A percentile compares a stretch with the other conserved stretches of the same genome.
Evolutionary conservation across 1,284 basidiomycete species (phyloP).

Genomic region (Leccinum pseudoinsigne): DNA sequence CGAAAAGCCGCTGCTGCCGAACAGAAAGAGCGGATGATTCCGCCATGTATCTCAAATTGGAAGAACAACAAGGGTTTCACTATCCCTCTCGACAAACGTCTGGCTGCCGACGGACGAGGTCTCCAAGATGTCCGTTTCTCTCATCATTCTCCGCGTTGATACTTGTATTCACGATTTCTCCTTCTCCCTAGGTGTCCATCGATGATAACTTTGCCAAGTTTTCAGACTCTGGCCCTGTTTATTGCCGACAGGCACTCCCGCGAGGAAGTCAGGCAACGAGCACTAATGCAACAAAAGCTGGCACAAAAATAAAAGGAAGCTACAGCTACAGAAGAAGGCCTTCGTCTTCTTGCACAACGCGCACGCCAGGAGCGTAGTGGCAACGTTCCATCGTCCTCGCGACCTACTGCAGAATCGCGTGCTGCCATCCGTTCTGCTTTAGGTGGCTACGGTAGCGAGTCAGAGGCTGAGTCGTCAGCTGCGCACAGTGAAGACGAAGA

Average conservation of each 20-base stretch:
- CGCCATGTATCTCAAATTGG: slow-evolving; percentile 99
- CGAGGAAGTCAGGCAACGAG: slow-evolving; percentile 95
- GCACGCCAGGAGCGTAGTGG: slow-evolving; percentile 94
- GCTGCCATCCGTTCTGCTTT: slow-evolving; percentile 59
- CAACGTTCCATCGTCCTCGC: slow-evolving; percentile 53
- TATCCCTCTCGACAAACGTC: slow-evolving; percentile 96
- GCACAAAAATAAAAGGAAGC: slow-evolving; percentile 96
- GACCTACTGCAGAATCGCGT: slow-evolving; percentile 57
- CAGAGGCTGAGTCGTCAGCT: slow-evolving; percentile 50
- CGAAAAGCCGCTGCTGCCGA: slow-evolving; percentile 95
- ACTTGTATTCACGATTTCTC: slow-evolving; percentile 8
- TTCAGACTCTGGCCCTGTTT: slow-evolving; percentile 84
- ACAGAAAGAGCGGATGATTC: slow-evolving; percentile 99
- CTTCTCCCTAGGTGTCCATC: slow-evolving; percentile 75
- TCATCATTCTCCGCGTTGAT: background rate
- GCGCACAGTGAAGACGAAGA: slow-evolving; percentile 51
- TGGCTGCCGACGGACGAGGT: slow-evolving; percentile 96
- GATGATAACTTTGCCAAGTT: slow-evolving; percentile 99
- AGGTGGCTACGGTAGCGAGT: slow-evolving; percentile 84
- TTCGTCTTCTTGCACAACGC: slow-evolving; percentile 91
- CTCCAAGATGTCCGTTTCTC: slow-evolving; percentile 86
- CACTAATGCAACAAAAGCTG: slow-evolving; percentile 97
- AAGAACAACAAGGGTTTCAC: slow-evolving; percentile 99
- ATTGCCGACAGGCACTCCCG: slow-evolving; percentile 98
- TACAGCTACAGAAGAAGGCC: slow-evolving; percentile 78